These are phyloP conservation scores for Corchorus olitorius DNA, from an alignment of 345 rosid species.

Conservation along the genomic window DNA sequence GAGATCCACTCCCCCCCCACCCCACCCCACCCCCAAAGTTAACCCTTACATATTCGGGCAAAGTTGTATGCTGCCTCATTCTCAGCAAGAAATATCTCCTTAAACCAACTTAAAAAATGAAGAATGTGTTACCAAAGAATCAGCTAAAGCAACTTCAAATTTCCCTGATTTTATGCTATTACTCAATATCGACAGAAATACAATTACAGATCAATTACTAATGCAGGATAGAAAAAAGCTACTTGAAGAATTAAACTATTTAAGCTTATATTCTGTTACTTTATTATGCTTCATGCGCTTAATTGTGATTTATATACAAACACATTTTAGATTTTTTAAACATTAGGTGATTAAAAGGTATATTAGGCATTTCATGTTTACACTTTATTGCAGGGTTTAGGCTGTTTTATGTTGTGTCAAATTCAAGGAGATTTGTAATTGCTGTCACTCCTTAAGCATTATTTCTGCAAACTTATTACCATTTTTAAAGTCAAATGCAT, in stretches of 20 bases:
- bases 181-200: background rate
- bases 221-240: background rate
- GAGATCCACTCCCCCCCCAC: background rate
- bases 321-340: background rate
- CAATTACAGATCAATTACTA: background rate
- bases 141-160: background rate
- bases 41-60: background rate
- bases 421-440: background rate
- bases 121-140: background rate
- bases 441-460: background rate
- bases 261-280: background rate
- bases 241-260: background rate
- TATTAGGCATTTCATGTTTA: background rate
- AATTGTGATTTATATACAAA: background rate
- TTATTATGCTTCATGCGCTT: background rate
- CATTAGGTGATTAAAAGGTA: background rate
- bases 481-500: conserved; percentile 90
- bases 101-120: background rate
- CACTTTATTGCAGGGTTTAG: background rate
- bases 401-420: background rate
- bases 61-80: conserved; percentile 6
- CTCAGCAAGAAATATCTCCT: background rate
- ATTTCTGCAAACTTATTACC: conserved; percentile 43
- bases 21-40: background rate
- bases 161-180: conserved; percentile 9